Evolutionary conservation across 768 basidiomycete species (phyloP), one percentile per base, ranked within the genome.

Genomic region (Lentinula aciculospora): DNA sequence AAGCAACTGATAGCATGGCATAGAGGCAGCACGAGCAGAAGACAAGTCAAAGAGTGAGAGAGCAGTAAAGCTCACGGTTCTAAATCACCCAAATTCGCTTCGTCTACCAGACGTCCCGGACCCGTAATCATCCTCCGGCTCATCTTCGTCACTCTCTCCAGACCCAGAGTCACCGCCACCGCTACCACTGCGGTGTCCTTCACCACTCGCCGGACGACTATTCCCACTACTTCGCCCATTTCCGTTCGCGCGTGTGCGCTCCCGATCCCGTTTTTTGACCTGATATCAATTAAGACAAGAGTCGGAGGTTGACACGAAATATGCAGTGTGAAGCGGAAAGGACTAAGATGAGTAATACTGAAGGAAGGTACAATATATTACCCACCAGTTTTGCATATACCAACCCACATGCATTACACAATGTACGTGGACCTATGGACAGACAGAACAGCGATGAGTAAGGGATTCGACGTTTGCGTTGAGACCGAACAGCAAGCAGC

Each of bases 371-470:
- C 4, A 23, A 51, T 58, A 37, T 59, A 50, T 17, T 45, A 78
- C 85, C 67, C 69, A 91, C 89, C 70, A 92, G 77, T 74, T 92
- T 92, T 56, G 89, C 90, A 69, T 90, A 92, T 59, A 92, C 89
- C 62, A 92, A 81, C 55, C 89, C 89, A 70, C 89, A 92, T 10
- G 89, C 89, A 68, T 92, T 92, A 69, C 89, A 92, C 54, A 92
- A 74, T 56, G 89, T 92, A 67, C 90, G 80, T 23, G 89, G 89
- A 53, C 89, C 89, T 90, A 55, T 10, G 4, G 15, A 36, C 19
- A 13, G n/a, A 7, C 1, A 25, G n/a, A 37, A 34, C 15, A 28
- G 12, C 6, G 10, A 19, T 28, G 28, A 53, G 32, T n/a, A n/a
- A 28, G 13, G 27, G 21, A 23, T 19, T n/a, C 5, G 21, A 23